Evolutionary conservation across 2,329 filamentous ascomycete species (phyloP), one percentile per base, ranked within the genome.

Genomic region (Nigrospora osmanthi): DNA sequence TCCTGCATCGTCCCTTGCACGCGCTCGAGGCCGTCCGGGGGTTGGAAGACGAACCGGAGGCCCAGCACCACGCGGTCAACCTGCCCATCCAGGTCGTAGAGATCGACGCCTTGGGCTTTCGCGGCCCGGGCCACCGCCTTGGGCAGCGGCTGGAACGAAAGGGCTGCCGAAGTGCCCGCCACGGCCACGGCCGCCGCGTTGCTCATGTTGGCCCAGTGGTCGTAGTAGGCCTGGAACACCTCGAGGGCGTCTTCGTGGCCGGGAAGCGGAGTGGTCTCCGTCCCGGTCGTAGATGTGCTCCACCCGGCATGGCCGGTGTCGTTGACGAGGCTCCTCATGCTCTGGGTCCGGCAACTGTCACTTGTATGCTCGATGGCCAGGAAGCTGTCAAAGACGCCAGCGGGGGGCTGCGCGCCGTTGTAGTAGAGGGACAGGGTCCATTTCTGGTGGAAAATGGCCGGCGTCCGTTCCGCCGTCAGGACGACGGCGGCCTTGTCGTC

Each of bases 351-450:
- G 41, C 64, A 66, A 15, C 60, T 70, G 53, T 77, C 72, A 16
- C 66, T 54, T 0, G 63, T 47, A 1, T 68, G 66, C 1, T 60
- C 54, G 38, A 77, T 65, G 35, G 64, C 64, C 2, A 72, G 70
- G 58, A 84, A 84, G 46, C 72, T 71, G 46, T 71, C 66, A 47
- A 85, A 83, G 2, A 76, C 68, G 5, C 65, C 72, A 1, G 64
- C 54, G 1, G 80, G 78, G 0, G 71, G 71, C 42, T 62, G 58
- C 0, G 70, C 68, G 1, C 75, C 80, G 57, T 84, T 76, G 57
- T 83, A 83, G 63, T 80, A 83, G 32, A 80, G 56, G 58, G 83
- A 83, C 47, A 84, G 59, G 46, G 79, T 68, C 75, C 76, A 81
- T 15, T 73, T 64, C 48, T 80, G 67, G 39, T 78, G 51, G 1